A percentile compares a stretch with the other conserved stretches of the same genome.
These are phyloP conservation scores for Yarrowia sp. DNA, from an alignment of 805 yeast genomes.

Conservation along the genomic window DNA sequence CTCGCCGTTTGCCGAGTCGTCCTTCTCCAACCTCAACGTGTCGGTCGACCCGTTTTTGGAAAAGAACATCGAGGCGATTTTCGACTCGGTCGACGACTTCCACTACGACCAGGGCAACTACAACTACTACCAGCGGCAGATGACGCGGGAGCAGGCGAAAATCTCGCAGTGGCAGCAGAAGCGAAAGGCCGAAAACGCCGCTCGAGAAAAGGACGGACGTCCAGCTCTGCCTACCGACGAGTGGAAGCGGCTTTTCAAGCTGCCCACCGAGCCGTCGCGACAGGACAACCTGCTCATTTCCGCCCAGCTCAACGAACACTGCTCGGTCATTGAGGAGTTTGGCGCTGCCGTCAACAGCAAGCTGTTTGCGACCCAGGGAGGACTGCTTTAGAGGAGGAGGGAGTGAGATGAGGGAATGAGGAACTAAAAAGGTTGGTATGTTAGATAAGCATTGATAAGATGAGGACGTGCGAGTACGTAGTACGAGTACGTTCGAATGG, in stretches of 20 bases:
- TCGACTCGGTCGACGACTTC: constrained; percentile 68
- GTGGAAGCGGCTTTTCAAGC: constrained; percentile 62
- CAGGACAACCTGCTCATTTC: constrained; percentile 66
- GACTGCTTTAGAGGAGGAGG: not conserved
- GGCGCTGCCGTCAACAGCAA: constrained; percentile 65
- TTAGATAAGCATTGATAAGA: constrained; percentile 22
- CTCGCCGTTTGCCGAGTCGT: constrained; percentile 27
- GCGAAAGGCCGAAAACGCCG: constrained; percentile 61
- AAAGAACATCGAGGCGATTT: constrained; percentile 55
- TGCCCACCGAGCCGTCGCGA: constrained; percentile 73
- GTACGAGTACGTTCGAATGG: too few species aligned
- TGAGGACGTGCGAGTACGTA: too few species aligned
- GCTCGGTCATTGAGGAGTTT: constrained; percentile 66
- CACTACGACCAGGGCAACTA: constrained; percentile 75
- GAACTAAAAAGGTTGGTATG: constrained; percentile 2
- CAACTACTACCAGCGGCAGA: constrained; percentile 76
- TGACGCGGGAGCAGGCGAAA: constrained; percentile 65
- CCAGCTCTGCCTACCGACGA: constrained; percentile 49
- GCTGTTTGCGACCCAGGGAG: constrained; percentile 46
- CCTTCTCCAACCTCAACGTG: constrained; percentile 42
- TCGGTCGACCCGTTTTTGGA: constrained; percentile 44
- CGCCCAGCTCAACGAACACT: constrained; percentile 65
- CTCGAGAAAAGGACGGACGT: constrained; percentile 56
- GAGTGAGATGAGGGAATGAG: not conserved
- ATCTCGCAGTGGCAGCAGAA: constrained; percentile 72